Evolutionary conservation across 1,284 basidiomycete genomes (phyloP), one percentile per base, ranked within the genome.

Genomic region (Pascua guehoae): DNA sequence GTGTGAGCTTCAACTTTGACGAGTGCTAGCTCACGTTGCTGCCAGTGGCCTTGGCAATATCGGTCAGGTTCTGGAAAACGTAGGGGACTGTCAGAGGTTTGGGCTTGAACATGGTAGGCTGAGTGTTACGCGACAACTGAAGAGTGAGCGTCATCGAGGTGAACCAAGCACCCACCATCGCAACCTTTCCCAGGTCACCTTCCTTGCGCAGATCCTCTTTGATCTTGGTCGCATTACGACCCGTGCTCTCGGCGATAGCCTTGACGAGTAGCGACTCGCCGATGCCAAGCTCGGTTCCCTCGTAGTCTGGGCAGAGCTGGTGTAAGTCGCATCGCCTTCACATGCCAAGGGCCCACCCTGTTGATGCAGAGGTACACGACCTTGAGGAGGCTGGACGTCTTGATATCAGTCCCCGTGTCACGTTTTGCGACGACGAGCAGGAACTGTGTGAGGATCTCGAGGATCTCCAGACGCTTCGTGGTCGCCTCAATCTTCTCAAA

Each of bases 341-440:
- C 11, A 32, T 32, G 7, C 7, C 4, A 11, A 47, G 43, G 2
- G 78, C 85, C 49, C 72, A 95, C 92, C 60, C 94, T 81, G 72
- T 99, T 99, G 75, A 98, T 97, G 72, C 95, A 98, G 2, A 99
- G 83, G 70, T 99, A 99, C 3, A 98, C 88, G 0, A 88, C 85
- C 69, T 92, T 89, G 12, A 98, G 81, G 36, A 99, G 82, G 61
- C 90, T 89, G 40, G 89, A 71, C 38, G 62, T 60, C 50, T 71
- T 72, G n/a, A 67, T 67, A 5, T 66, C 66, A 1, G 65, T 69
- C 1, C 69, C 66, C 8, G 70, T 73, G 51, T 76, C 75, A 36
- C 75, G 82, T 70, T 87, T 85, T 50, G 98, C 94, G 44, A 98
- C 92, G 12, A 94, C 85, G 5, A 92, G 79, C 41, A 98, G 81